Conservation (phyloP, 139 green algal genomes). For the Coccomyxa sp. region DNA sequence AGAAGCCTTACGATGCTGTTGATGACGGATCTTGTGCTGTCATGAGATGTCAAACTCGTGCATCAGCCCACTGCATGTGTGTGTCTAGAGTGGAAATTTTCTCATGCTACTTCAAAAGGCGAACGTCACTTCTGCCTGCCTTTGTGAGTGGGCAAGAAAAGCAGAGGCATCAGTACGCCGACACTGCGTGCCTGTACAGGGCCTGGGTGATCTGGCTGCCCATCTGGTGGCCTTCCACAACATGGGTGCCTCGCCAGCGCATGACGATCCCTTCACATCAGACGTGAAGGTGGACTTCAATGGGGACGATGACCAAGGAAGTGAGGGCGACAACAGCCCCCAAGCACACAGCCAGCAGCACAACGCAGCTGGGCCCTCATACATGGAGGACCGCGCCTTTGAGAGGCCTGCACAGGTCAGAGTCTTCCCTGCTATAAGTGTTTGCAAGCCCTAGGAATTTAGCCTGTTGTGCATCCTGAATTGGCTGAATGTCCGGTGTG, state of each 20-base stretch:
- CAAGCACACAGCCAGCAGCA: neutral
- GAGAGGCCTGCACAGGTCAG: neutral
- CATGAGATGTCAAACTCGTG: neutral
- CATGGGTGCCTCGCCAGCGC: neutral
- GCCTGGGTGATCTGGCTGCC: neutral
- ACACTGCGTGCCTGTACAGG: too few species aligned
- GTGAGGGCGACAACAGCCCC: neutral
- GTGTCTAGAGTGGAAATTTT: neutral
- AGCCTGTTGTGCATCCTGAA: neutral
- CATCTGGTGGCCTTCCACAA: conserved; percentile 3
- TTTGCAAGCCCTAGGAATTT: neutral
- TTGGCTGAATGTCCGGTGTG: neutral
- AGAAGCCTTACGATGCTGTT: neutral
- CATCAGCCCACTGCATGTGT: too few species aligned
- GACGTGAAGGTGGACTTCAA: neutral
- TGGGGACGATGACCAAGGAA: neutral
- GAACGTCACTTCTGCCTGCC: neutral
- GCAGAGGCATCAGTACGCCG: too few species aligned
- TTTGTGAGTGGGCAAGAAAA: neutral
- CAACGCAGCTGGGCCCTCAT: neutral
- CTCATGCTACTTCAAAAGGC: neutral
- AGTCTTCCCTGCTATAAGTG: neutral
- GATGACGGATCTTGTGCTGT: neutral
- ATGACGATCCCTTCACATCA: neutral
- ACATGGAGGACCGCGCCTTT: neutral